Evolutionary conservation across 768 basidiomycete genomes (phyloP).

Genomic region (Lenzites betulinus): DNA sequence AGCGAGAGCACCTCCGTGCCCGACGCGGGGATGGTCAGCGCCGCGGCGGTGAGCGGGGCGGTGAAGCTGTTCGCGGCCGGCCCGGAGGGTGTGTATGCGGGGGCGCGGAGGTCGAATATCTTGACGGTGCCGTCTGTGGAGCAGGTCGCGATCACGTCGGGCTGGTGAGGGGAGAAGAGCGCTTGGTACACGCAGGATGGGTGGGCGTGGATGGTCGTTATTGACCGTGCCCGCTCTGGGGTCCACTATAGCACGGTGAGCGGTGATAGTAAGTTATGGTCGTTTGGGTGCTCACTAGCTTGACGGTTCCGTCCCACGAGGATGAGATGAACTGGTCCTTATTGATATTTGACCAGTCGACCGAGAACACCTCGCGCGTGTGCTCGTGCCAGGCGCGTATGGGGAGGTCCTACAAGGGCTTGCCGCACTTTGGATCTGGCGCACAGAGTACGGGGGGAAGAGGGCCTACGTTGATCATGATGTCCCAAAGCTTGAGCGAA

Average conservation of each 20-base stretch:
- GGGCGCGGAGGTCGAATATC: slow-evolving; percentile 76
- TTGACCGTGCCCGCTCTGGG: slow-evolving; percentile 76
- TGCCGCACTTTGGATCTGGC: slow-evolving; percentile 34
- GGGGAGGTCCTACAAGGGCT: slow-evolving; percentile 70
- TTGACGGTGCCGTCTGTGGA: slow-evolving; percentile 86
- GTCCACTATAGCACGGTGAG: slow-evolving; percentile 64
- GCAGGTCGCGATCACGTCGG: slow-evolving; percentile 78
- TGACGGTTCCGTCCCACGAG: slow-evolving; percentile 91
- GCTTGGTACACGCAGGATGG: slow-evolving; percentile 86
- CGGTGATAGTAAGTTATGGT: neutral
- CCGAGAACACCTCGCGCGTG: slow-evolving; percentile 85
- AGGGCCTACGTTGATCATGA: slow-evolving; percentile 70
- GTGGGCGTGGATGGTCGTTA: slow-evolving; percentile 84
- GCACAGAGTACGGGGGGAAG: neutral
- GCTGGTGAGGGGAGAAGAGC: slow-evolving; percentile 89
- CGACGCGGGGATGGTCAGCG: slow-evolving; percentile 77
- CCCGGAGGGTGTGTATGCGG: slow-evolving; percentile 51
- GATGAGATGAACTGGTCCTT: slow-evolving; percentile 87
- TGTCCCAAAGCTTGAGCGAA: slow-evolving; percentile 88
- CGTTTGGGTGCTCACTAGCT: slow-evolving; percentile 61
- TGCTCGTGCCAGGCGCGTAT: slow-evolving; percentile 95
- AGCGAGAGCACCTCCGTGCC: slow-evolving; percentile 76
- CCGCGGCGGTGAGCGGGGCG: slow-evolving; percentile 67
- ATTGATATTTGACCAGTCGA: slow-evolving; percentile 94
- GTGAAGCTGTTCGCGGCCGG: slow-evolving; percentile 60